Base-by-base conservation (phyloP, 2,329 filamentous ascomycete species). In the Bipolaris cookei region DNA sequence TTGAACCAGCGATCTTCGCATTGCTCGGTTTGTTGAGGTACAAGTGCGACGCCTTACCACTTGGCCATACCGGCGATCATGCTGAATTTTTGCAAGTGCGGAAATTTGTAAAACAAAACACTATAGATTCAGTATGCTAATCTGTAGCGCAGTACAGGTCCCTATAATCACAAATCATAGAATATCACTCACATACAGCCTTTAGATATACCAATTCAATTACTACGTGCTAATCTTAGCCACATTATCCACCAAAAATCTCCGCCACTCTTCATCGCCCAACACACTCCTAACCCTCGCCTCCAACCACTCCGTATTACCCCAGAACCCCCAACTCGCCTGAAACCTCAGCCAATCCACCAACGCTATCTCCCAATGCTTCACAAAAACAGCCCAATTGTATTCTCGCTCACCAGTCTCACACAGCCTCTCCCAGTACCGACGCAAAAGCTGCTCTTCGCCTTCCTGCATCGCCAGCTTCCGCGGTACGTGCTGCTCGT, bases 361-460 rank as follows among this genome's bases (percentile, higher is more conserved):
- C 3, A 90, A 70, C 0, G 88, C 87, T 3, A 82, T 83, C 70
- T 90, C 86, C 86, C 87, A 90, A 63, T 90, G 87, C 18, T 81
- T 73, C 4, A 81, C 68, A 14, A 90, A 84, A 0, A 75, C 66
- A 0, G 80, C 75, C 83, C 85, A 88, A 0, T 78, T 74, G 52
- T 89, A 90, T 1, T 70, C 63, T 35, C 69, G 74, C 7, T 61
- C 69, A 2, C 72, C 57, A 3, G 63, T 63, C 1, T 59, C 57
- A 14, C 78, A 66, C 1, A 86, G 59, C 0, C 61, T 68, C 0
- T 65, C 53, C 30, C 77, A 76, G 56, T 90, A 90, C 11, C 74
- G 61, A 41, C 80, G 66, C 3, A 90, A 66, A n/a, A 90, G 67
- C 2, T 49, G 30, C 47, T 71, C 77, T 63, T 89, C 87, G 0